Evolutionary conservation across 345 rosid genomes (phyloP), one percentile per base, ranked within the genome.

Genomic region (Chamaenerion angustifolium): DNA sequence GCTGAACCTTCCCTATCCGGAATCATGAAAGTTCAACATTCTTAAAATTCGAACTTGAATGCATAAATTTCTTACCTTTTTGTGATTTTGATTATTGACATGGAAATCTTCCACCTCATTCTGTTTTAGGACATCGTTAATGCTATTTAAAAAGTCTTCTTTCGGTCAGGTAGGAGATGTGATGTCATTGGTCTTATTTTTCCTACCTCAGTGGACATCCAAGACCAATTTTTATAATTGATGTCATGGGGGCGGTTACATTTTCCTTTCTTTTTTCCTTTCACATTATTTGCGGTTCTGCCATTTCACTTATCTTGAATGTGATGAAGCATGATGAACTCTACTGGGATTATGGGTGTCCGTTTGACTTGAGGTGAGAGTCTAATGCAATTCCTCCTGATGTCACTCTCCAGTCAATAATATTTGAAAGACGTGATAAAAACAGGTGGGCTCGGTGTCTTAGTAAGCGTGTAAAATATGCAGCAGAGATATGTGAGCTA

Each of bases 381-480:
- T 80, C 90, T 13, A 95, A 92, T 66, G 78, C 74, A 45, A 80
- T 92, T 73, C 93, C 98, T 65, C 76, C 93, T 57, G 98, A 87
- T 40, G 88, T 82, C 67, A 82, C 96, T 15, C 87, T 92, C 64
- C 98, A 87, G 48, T 87, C 95, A 63, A 80, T 92, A 57, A 84
- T 92, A 62, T 84, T 80, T 61, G 98, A 92, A 64, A 80, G 93
- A 68, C 96, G 93, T 59, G 98, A 92, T 69, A 92, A 92, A 71
- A 87, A 79, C 66, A 82, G 89, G 62, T 92, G 96, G 95, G 96
- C 89, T 55, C 77, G 95, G 40, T 92, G 96, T 69, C 89, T 92
- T 43, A 87, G 96, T 54, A 93, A 92, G 62, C 93, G 87, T 48
- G 80, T 92, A 59, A 87, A 80, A 71, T 82, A 80, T 71, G 88